These are phyloP conservation scores for Xanthoconium purpureum DNA, from an alignment of 768 basidiomycete species.

Conservation along the genomic window DNA sequence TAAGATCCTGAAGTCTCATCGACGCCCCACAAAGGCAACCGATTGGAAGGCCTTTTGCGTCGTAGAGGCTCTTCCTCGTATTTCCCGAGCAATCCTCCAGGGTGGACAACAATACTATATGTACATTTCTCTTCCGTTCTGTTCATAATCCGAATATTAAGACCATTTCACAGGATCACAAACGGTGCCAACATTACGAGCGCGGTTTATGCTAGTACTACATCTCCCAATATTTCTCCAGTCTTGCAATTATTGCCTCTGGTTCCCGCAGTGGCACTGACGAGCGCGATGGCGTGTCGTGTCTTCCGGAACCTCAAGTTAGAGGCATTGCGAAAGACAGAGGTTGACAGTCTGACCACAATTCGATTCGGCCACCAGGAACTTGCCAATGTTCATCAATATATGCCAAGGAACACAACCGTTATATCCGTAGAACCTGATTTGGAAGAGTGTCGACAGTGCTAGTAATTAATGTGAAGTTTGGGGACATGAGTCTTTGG, in stretches of 20 bases:
- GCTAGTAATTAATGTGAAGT: too few species aligned
- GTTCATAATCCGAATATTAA: neutral
- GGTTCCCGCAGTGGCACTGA: conserved; percentile 30
- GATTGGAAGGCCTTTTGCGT: conserved; percentile 20
- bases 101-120: conserved; percentile 40
- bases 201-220: conserved; percentile 9
- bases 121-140: conserved; percentile 19
- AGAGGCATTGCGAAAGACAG: conserved; percentile 6
- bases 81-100: conserved; percentile 34
- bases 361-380: conserved; percentile 15
- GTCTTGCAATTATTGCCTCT: conserved; percentile 24
- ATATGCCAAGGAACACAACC: neutral
- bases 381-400: neutral
- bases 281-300: conserved; percentile 32
- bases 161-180: conserved; percentile 28
- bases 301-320: conserved; percentile 36
- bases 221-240: conserved; percentile 18
- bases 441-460: conserved; percentile 1
- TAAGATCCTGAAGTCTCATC: conserved; percentile 24
- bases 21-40: conserved; percentile 1
- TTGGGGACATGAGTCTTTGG: too few species aligned
- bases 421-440: neutral
- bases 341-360: conserved; percentile 13
- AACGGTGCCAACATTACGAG: conserved; percentile 31
- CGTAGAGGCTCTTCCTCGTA: conserved; percentile 27